Evolutionary conservation across 2,329 filamentous ascomycete species (phyloP), one percentile per base, ranked within the genome.

Genomic region (Sclerotinia borealis): DNA sequence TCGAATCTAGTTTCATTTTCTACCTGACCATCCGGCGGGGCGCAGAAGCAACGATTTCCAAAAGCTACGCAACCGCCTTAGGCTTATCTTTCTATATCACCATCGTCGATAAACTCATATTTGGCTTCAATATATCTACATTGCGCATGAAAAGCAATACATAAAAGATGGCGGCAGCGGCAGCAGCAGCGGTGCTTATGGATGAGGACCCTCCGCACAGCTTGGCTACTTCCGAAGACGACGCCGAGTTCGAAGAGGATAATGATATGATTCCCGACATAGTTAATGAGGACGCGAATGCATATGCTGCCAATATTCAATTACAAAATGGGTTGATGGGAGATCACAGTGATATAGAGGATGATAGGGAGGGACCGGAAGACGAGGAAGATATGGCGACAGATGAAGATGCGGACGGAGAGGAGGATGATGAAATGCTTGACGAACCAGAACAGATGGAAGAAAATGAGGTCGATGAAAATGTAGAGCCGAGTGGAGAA

Each of bases 401-500:
- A 25, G 68, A 66, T 36, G 75, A 75, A 60, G 73, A 76, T 37
- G 74, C 70, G 7, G 75, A 76, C 39, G 68, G 69, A 4, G 75
- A 78, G 27, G 74, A 78, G 25, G 76, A 77, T 48, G 76, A 78
- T 25, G 75, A 76, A 36, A 72, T 70, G 51, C 65, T 67, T 47
- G 64, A 67, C 27, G 60, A 62, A 22, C 72, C 37, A 49, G 72
- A 76, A 49, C 74, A 78, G 59, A 72, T 69, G 34, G 75, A 77
- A 51, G 80, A 76, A 60, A 77, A 71, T 52, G 76, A 77, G 48
- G 75, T 72, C 47, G 67, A 72, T 43, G 63, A 70, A 36, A 72
- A 79, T 9, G 80, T 79, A 5, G 73, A 73, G 17, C 75, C 76
- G n/a, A 75, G 72, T 10, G 76, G 77, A 59, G 75, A 75, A 31